Evolutionary conservation across 257 asterid species (phyloP), one percentile per base, ranked within the genome.

Genomic region (Penstemon eatonii): DNA sequence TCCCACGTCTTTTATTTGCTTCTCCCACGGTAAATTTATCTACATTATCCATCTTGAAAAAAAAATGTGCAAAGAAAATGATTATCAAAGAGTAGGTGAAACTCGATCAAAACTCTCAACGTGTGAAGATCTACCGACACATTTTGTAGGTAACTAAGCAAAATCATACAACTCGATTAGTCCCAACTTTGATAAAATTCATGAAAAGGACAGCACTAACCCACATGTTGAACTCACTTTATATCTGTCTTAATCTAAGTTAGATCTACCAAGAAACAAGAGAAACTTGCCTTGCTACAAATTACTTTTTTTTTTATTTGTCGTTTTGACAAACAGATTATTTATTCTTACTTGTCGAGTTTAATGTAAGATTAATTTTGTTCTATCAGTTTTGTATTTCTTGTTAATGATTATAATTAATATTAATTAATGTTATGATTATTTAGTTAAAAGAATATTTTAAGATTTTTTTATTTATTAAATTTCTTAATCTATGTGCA

Each of bases 21-120:
- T 40, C 1, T n/a, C 3, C 12, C 5, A 4, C 25, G 11, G 25
- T 25, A 25, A 8, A 25, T 25, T 19, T 44, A 44, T 18, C 4
- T 45, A 58, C 52, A 42, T 55, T n/a, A 40, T 38, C 38, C 36
- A 51, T 10, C 9, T 33, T 54, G 69, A 61, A 8, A 15, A 15
- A 15, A 15, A 15, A 62, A 25, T 25, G 53, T 15, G 12, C 11
- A 37, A 19, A 53, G 63, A 13, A 37, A 53, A 40, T 53, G 11
- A 52, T 43, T 6, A 62, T 3, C n/a, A 19, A 13, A 7, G 18
- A 39, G 70, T 71, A 3, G 70, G 76, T 71, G 60, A 53, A 45
- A 11, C 6, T 3, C 7, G 8, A 4, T 46, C 3, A 8, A 10
- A 7, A 46, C 10, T 3, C 0, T 46, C 50, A 51, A 10, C 12